Evolutionary conservation across 352 stramenopile genomes (phyloP).

Genomic region (Halophytophthora polymorphica): DNA sequence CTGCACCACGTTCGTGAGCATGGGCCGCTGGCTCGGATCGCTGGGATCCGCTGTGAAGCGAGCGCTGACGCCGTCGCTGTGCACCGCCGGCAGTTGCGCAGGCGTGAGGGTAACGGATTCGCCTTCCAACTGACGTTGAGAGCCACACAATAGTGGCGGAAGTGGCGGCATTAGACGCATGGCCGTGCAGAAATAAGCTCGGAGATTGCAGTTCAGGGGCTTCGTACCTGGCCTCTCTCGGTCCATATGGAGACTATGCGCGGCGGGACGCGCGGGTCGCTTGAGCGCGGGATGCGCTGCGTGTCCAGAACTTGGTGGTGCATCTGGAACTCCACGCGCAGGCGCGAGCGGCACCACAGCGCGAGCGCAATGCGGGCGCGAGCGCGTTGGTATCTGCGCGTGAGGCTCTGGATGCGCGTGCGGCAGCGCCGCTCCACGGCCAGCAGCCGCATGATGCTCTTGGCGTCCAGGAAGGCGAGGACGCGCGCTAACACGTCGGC

Average conservation of each 20-base stretch:
- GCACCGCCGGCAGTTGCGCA: constrained; percentile 24
- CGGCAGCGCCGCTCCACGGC: constrained; percentile 25
- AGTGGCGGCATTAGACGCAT: neutral
- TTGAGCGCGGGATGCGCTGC: constrained; percentile 39
- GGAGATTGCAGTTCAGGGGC: neutral
- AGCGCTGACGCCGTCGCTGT: constrained; percentile 25
- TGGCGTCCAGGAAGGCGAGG: constrained; percentile 25
- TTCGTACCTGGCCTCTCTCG: constrained; percentile 44
- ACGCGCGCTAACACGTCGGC: constrained; percentile 25
- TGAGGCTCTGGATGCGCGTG: constrained; percentile 15
- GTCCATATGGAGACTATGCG: constrained; percentile 53
- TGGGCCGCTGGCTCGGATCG: constrained; percentile 27
- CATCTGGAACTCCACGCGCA: constrained; percentile 41
- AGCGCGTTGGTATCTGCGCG: constrained; percentile 18
- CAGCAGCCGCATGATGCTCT: constrained; percentile 19
- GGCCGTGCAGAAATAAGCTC: neutral
- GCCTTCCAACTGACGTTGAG: constrained; percentile 20
- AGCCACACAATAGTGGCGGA: neutral
- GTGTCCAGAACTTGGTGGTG: constrained; percentile 54
- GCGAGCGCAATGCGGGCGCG: constrained; percentile 33
- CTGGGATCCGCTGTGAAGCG: constrained; percentile 19
- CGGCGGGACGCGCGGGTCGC: constrained; percentile 54
- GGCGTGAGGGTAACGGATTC: constrained; percentile 22
- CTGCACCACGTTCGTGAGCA: constrained; percentile 62
- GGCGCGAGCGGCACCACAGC: constrained; percentile 22